Conservation (phyloP, 805 yeast genomes). For the Saccharomyces paradoxus region DNA sequence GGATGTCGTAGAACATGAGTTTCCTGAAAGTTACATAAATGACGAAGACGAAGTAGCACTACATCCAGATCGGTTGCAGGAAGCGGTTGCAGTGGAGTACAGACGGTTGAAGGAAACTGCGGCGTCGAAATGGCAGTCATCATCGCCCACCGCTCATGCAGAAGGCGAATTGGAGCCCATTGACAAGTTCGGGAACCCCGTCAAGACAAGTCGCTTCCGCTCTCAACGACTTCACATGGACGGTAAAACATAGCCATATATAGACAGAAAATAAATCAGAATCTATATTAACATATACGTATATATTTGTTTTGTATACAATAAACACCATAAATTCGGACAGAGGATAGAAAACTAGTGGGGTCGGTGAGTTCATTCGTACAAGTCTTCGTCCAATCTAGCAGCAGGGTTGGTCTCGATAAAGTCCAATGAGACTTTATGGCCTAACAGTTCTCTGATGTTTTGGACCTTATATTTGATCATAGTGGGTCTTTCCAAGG, state of each 20-base stretch:
- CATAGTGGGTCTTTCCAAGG: constrained; percentile 98
- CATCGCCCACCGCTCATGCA: constrained; percentile 11
- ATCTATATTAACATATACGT: background rate
- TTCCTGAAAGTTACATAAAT: constrained; percentile 21
- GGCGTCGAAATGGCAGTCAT: constrained; percentile 30
- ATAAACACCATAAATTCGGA: constrained; percentile 5
- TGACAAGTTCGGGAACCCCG: constrained; percentile 53
- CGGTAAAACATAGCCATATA: background rate
- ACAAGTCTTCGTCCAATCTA: constrained; percentile 74
- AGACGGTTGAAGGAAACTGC: constrained; percentile 46
- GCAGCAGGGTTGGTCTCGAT: constrained; percentile 97
- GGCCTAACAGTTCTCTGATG: constrained; percentile 94
- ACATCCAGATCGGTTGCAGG: constrained; percentile 31
- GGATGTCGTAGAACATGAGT: constrained; percentile 29
- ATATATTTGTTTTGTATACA: constrained; percentile 1
- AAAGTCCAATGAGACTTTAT: constrained; percentile 89
- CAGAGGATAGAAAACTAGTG: background rate
- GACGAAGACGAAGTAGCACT: constrained; percentile 20
- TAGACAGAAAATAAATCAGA: background rate
- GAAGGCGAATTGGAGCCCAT: constrained; percentile 51
- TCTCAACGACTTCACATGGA: constrained; percentile 35
- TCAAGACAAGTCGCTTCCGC: constrained; percentile 59
- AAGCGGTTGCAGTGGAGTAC: constrained; percentile 49
- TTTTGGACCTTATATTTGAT: constrained; percentile 92
- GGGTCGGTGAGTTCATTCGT: constrained; percentile 20